Conservation (phyloP, 2,329 filamentous ascomycete species). For the Penicillium polonicum region DNA sequence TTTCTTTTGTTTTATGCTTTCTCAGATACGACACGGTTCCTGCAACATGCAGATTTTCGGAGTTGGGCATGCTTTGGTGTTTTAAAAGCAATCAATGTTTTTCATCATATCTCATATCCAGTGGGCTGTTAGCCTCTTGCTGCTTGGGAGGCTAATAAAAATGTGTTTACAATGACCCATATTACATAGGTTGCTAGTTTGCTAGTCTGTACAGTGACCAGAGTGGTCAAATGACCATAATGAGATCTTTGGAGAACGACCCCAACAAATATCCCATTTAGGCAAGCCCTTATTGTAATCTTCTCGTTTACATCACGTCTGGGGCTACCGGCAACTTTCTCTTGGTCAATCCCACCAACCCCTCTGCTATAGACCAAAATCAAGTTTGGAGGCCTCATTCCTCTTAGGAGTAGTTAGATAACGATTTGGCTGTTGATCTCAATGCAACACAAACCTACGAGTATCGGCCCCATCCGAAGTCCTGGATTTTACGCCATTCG, state of each 20-base stretch:
- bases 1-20: constrained; percentile 22
- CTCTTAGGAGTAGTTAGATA: neutral
- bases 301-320: neutral
- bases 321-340: neutral
- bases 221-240: constrained; percentile 7
- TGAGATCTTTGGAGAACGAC: constrained; percentile 10
- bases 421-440: no score
- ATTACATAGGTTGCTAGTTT: constrained; percentile 13
- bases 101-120: constrained; percentile 15
- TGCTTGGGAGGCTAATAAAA: constrained; percentile 8
- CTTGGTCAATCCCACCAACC: neutral
- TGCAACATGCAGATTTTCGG: constrained; percentile 17
- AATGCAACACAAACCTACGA: no score
- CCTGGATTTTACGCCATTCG: no score
- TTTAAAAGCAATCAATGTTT: constrained; percentile 29
- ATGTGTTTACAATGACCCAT: constrained; percentile 11
- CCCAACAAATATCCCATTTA: neutral
- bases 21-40: constrained; percentile 28
- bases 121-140: constrained; percentile 9
- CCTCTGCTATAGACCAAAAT: neutral
- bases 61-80: constrained; percentile 30
- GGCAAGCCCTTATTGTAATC: neutral
- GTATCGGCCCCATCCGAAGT: no score
- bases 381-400: neutral
- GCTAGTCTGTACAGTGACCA: constrained; percentile 10